A percentile compares a stretch with the other conserved stretches of the same genome.
phyloP scores from a whole-genome alignment of 176 grass and related monocot genomes.

The Bolboschoenus planiculmis region DNA sequence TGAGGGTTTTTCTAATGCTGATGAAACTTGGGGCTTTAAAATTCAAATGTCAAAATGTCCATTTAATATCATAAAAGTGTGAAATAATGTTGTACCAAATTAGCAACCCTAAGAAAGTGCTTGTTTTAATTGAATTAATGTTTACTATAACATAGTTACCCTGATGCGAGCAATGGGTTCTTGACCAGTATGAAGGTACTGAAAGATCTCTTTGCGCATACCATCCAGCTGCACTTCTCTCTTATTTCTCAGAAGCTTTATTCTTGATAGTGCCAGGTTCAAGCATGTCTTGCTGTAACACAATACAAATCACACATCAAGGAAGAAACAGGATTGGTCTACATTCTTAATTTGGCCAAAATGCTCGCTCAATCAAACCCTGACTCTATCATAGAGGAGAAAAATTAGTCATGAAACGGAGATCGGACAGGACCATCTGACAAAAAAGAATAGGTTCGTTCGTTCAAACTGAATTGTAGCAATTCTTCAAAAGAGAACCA shows the following conservation, averaged over 20 bases:
- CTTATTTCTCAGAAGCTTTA: conserved; percentile 96
- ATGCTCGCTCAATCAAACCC: background rate
- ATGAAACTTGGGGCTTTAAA: background rate
- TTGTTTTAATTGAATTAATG: background rate
- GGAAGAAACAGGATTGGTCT: background rate
- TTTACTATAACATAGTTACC: conserved; percentile 36
- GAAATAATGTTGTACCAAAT: background rate
- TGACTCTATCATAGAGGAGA: background rate
- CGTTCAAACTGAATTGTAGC: background rate
- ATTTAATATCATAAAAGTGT: background rate
- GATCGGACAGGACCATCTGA: background rate
- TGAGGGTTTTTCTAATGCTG: background rate
- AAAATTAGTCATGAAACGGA: background rate
- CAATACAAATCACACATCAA: background rate
- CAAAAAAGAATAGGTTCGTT: background rate
- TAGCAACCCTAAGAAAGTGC: background rate
- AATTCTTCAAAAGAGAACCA: background rate
- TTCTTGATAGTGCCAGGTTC: conserved; percentile 92
- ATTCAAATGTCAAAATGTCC: background rate
- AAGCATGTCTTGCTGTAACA: conserved; percentile 88
- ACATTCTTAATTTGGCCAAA: background rate
- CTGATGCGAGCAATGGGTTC: conserved; percentile 87
- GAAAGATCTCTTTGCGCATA: conserved; percentile 92
- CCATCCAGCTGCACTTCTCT: conserved; percentile 76
- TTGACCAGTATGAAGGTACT: conserved; percentile 86